Evolutionary conservation across 768 basidiomycete species (phyloP), one percentile per base, ranked within the genome.

Genomic region (Coprinopsis strossmayeri): DNA sequence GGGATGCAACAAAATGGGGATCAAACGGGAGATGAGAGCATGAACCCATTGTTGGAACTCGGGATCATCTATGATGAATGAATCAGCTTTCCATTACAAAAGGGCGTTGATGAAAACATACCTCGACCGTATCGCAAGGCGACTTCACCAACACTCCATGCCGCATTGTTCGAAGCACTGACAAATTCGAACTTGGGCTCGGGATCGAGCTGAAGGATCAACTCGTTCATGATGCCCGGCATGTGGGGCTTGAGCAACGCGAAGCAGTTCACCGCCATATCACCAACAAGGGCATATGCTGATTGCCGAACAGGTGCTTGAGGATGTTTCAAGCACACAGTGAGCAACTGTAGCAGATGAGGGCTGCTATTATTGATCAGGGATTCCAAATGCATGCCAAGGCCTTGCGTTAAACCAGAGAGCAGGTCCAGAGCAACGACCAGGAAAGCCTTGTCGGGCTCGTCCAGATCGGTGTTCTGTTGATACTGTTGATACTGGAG

Each of bases 131-230:
- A 93, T 40, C 92, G 89, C 53, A 99, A 69, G 5, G 96, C 91
- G 26, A 99, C 91, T 66, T 99, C 96, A 37, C 96, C 96, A 24
- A 96, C 93, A n/a, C 92, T 93, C 96, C 96, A 99, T 1, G 95
- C 95, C 9, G 96, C 96, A 61, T 99, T 99, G 67, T 99, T 99
- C 64, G 91, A 94, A 3, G 95, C 96, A 56, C 91, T 94, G 53
- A 98, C 82, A 60, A 93, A 92, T 64, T 97, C 94, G 26, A 87
- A 76, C 58, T 91, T 89, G 1, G 95, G 96, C 60, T 95, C 90
- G 3, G 89, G 87, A 53, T 93, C 88, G 45, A 99, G 86, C 59
- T 98, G 94, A 34, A 77, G 69, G 53, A 89, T 87, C 47, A 99
- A 76, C 61, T 93, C 88, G 13, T 81, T 74, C 88, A 98, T 93